Evolutionary conservation across 805 yeast species (phyloP), one percentile per base, ranked within the genome.

Genomic region (Yamadazyma ubonensis): DNA sequence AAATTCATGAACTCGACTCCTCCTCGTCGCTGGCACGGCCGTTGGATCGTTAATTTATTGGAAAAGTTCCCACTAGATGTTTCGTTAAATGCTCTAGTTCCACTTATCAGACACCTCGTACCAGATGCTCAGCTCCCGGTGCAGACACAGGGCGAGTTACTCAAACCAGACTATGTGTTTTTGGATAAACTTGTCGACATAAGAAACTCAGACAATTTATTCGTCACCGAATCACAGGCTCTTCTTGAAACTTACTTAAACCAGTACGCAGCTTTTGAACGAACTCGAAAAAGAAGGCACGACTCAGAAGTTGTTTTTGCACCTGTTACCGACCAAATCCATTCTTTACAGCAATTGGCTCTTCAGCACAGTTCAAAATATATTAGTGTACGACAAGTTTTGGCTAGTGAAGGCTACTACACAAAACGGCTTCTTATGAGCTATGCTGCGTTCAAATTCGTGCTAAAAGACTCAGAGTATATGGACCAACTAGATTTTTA

Each of bases 61-160:
- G 28, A 35, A 2, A 57, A 55, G 32, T 65, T 65, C 40, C 71
- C 71, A 14, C 41, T 49, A 23, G 71, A 65, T 38, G 55, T 51
- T 12, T 46, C 54, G 17, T 46, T 65, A 26, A 53, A 46, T 28
- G 43, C 45, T 9, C 42, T 63, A 14, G 30, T 63, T 15, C 45
- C 49, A 1, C 41, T 57, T 6, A 54, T 60, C 42, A 50, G 48
- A 35, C 41, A 48, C 18, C 10, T 51, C 15, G 48, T 49, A 7
- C 65, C 63, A 6, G 54, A 53, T 34, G n/a, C n/a, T n/a, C n/a
- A n/a, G n/a, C n/a, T n/a, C n/a, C n/a, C n/a, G n/a, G n/a, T n/a
- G n/a, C n/a, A n/a, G n/a, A n/a, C n/a, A n/a, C n/a, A n/a, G n/a
- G n/a, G n/a, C n/a, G n/a, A n/a, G n/a, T n/a, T n/a, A n/a, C n/a